Percentiles rank a stretch among this genome's conserved stretches.
These are phyloP conservation scores for Fragaria iinumae DNA, from an alignment of 306 rosid species.

Conservation along the genomic window DNA sequence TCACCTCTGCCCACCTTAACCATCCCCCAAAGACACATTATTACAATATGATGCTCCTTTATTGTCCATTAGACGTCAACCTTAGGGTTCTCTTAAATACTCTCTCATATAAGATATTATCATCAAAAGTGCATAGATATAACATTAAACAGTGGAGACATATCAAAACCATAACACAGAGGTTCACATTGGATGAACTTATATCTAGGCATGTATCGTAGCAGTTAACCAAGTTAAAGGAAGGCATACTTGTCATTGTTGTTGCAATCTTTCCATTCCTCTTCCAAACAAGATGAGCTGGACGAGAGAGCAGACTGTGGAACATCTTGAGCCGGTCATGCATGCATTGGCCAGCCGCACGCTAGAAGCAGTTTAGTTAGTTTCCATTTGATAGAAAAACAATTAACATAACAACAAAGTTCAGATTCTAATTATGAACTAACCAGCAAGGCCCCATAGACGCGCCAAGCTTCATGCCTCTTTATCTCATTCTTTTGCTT, in stretches of 20 bases:
- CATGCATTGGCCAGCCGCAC: conserved; percentile 72
- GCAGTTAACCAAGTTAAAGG: conserved; percentile 12
- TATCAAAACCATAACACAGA: background rate
- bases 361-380: conserved; percentile 49
- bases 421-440: conserved; percentile 29
- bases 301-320: conserved; percentile 45
- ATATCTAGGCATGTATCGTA: background rate
- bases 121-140: background rate
- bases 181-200: background rate
- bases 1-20: background rate
- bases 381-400: conserved; percentile 9
- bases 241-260: conserved; percentile 43
- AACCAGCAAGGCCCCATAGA: conserved; percentile 86
- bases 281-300: conserved; percentile 41
- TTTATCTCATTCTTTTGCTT: conserved; percentile 71
- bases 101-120: background rate
- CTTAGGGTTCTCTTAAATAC: background rate
- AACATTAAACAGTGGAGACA: background rate
- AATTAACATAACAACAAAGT: conserved; percentile 9
- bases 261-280: conserved; percentile 48
- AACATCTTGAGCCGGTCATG: conserved; percentile 49
- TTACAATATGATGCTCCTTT: background rate
- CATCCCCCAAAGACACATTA: background rate
- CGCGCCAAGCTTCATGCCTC: conserved; percentile 86
- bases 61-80: background rate